Base-by-base conservation (phyloP, 257 asterid genomes). In the Fraxinus pennsylvanica region DNA sequence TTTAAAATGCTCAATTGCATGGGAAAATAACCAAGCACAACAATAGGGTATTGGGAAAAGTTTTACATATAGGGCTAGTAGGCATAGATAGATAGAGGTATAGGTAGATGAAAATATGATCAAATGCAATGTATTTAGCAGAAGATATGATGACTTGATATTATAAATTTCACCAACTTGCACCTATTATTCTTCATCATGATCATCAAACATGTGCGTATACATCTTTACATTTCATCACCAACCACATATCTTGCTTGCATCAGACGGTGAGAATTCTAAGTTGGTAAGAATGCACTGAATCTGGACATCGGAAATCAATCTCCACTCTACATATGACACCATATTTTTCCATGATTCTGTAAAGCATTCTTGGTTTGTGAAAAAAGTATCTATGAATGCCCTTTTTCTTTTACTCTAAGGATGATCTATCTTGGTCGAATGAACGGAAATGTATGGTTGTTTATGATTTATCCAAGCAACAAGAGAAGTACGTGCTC, bases 341-440 rank as follows among this genome's bases (percentile, higher is more conserved):
- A 43, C 61, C 79, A 76, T 68, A 41, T 52, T 74, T 74, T 79
- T 47, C 59, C 81, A 74, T 80, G 74, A 76, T 82, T 78, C 78
- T 84, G 74, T 81, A 72, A 54, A 71, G 73, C 84, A 75, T 84
- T 80, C 83, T 85, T 81, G 87, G 79, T 43, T 67, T 74, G 75
- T 29, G 77, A 41, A 76, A 47, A 29, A 47, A 29, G 83, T 68
- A 79, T 83, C 81, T 85, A 77, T 75, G 63, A 74, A 33, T 68
- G 73, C 30, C 72, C 2, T 8, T 68, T 57, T 6, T 0, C 59
- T 47, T 45, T 47, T 15, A 47, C 72, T 29, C 38, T 25, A 25
- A 25, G 27, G 27, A 25, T 25, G 27, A 76, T 77, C 84, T 52
- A 69, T 78, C 74, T 72, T 71, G 78, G 79, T 79, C 6, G 75